Base-by-base conservation (phyloP, 768 basidiomycete species). In the Phylloporus sp. region DNA sequence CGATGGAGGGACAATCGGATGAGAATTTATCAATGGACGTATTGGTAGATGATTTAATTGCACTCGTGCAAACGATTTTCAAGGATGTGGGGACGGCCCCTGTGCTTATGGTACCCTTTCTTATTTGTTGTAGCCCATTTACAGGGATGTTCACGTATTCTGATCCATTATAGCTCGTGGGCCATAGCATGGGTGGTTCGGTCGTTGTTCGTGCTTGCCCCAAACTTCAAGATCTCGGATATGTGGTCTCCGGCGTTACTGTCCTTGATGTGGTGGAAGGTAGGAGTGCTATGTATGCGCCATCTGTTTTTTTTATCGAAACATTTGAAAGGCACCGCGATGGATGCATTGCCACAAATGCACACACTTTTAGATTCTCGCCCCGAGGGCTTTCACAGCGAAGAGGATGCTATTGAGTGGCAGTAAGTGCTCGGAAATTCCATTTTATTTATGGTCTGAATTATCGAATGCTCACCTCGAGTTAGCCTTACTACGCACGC, bases 181-280 rank as follows among this genome's bases (percentile, higher is more conserved):
- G 97, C 0, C 97, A 99, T 65, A 95, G 91, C 52, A 95, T 99
- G 88, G 97, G 97, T 13, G 95, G 95, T 23, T 86, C 94, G 0
- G 94, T 97, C 4, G 80, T 91, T 20, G 82, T 88, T 8, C 80
- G 84, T 5, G 78, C 85, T 2, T 84, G 82, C 54, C 81, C 90
- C 2, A 64, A 70, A 16, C 73, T 99, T 2, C 79, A 88, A 48
- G 77, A 81, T 39, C 73, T 72, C 22, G 81, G 83, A 43, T 95
- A 91, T 58, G 77, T 76, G 13, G 74, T 97, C 4, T 77, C 80
- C 2, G 92, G 92, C 5, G 84, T 91, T 9, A 80, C 79, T 0
- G 93, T 95, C 2, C 71, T 95, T 3, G 92, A 95, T 58, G 90
- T 94, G 16, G 92, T 95, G 1, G 92, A 95, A 74, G 91, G 92